Percentiles rank a stretch among this genome's conserved stretches.
Evolutionary conservation across 345 rosid genomes (phyloP).

Genomic region (Isatis tinctoria): DNA sequence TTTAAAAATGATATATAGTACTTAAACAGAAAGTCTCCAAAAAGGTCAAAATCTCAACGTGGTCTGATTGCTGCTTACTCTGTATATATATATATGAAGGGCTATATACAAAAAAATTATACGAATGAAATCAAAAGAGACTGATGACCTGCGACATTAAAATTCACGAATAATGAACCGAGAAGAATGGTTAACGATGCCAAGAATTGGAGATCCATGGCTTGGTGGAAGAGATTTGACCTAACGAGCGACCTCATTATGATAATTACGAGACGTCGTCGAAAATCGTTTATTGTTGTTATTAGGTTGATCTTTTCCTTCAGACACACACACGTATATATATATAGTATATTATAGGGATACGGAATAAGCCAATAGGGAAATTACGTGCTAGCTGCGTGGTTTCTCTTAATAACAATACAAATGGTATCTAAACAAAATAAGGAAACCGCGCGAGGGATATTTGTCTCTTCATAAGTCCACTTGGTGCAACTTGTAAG

Average conservation of each 20-base stretch:
- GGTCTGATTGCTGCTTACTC: too few relatives aligned
- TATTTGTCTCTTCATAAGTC: not conserved
- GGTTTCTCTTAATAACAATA: not conserved
- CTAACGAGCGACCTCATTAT: not conserved
- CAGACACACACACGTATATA: not conserved
- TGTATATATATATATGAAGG: too few relatives aligned
- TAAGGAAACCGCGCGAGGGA: not conserved
- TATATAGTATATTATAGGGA: not conserved
- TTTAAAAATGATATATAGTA: too few relatives aligned
- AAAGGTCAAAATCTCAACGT: too few relatives aligned
- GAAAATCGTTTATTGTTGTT: not conserved
- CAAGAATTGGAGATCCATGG: constrained; percentile 4
- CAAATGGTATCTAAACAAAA: not conserved
- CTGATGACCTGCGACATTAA: not conserved
- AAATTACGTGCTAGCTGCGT: not conserved
- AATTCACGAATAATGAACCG: not conserved
- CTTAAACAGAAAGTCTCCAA: too few relatives aligned
- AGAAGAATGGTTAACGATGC: constrained; percentile 7
- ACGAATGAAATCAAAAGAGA: not conserved
- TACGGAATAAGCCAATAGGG: not conserved
- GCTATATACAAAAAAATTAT: too few relatives aligned
- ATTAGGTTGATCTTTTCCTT: not conserved
- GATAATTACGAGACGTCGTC: not conserved
- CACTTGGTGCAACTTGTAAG: constrained; percentile 11
- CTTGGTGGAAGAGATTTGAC: not conserved